Percentiles rank a stretch among this genome's conserved stretches.
Conservation (phyloP, 805 yeast genomes). For the Candida lessepsii region DNA sequence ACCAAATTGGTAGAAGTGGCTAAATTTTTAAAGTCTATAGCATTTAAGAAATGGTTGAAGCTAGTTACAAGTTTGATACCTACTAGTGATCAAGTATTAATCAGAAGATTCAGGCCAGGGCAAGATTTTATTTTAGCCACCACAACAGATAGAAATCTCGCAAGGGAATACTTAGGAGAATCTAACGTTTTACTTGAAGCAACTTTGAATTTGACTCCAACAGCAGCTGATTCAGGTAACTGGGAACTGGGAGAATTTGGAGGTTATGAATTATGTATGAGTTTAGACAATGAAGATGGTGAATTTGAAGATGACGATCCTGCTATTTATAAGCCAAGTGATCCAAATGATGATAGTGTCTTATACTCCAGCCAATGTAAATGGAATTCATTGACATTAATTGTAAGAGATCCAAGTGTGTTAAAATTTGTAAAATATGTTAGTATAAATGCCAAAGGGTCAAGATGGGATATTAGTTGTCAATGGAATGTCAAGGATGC, state of each 20-base stretch:
- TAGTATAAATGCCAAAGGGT: conserved; percentile 81
- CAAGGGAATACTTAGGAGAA: conserved; percentile 35
- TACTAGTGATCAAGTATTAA: conserved; percentile 62
- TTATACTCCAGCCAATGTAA: conserved; percentile 75
- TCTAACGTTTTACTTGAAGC: conserved; percentile 64
- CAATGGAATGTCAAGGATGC: conserved; percentile 70
- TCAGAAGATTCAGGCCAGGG: conserved; percentile 93
- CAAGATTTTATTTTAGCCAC: conserved; percentile 92
- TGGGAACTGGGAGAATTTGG: conserved; percentile 93
- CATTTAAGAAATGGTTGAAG: conserved; percentile 70
- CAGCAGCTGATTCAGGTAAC: conserved; percentile 49
- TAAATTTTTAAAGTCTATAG: conserved; percentile 54
- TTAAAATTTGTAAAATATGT: conserved; percentile 91
- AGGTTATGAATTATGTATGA: conserved; percentile 92
- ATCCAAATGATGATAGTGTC: conserved; percentile 68
- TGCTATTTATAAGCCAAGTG: conserved; percentile 64
- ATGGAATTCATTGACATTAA: conserved; percentile 77
- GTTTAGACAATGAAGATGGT: conserved; percentile 46
- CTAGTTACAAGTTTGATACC: conserved; percentile 61
- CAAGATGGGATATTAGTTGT: conserved; percentile 85
- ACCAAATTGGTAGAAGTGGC: conserved; percentile 52
- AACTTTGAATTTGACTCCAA: conserved; percentile 78
- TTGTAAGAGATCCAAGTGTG: conserved; percentile 82
- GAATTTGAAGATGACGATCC: conserved; percentile 66
- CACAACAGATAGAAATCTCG: conserved; percentile 41